Evolutionary conservation across 805 yeast species (phyloP).

Genomic region (Sungouiozyma ichnusensis): DNA sequence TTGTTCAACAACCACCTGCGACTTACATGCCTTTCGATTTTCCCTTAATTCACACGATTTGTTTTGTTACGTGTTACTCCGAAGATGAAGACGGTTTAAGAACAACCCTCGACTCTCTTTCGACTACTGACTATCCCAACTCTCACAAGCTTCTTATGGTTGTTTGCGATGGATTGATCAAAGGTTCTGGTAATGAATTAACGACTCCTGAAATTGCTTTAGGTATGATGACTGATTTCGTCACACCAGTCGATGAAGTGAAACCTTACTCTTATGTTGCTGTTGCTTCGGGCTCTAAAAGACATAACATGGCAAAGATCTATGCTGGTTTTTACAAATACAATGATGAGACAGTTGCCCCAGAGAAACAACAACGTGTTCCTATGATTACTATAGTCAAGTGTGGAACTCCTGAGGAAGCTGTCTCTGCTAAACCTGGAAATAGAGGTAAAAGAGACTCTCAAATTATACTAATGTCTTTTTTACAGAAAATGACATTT

Average conservation of each 20-base stretch:
- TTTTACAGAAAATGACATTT: constrained; percentile 76
- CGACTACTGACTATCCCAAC: constrained; percentile 90
- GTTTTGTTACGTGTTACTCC: constrained; percentile 86
- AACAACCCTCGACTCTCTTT: constrained; percentile 80
- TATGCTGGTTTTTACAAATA: constrained; percentile 91
- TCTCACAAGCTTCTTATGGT: constrained; percentile 82
- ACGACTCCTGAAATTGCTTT: constrained; percentile 87
- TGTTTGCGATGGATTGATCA: constrained; percentile 91
- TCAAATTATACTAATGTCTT: constrained; percentile 83
- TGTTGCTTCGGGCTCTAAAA: constrained; percentile 85
- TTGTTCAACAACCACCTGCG: constrained; percentile 86
- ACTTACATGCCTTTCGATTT: constrained; percentile 77
- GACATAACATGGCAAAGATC: constrained; percentile 97
- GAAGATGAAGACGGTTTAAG: constrained; percentile 83
- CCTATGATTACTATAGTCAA: constrained; percentile 73
- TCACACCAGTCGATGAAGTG: constrained; percentile 63
- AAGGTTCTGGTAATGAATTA: constrained; percentile 83
- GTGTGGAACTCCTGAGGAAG: constrained; percentile 80
- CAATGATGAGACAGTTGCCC: constrained; percentile 62
- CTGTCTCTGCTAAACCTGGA: constrained; percentile 66
- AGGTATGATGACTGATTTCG: constrained; percentile 75
- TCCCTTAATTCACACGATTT: constrained; percentile 66
- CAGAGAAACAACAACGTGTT: constrained; percentile 74
- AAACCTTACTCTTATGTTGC: constrained; percentile 84
- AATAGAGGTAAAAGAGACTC: constrained; percentile 96